Percentiles rank a stretch among this genome's conserved stretches.
phyloP scores from a whole-genome alignment of 1,284 basidiomycete genomes.

The Pascua sp. region DNA sequence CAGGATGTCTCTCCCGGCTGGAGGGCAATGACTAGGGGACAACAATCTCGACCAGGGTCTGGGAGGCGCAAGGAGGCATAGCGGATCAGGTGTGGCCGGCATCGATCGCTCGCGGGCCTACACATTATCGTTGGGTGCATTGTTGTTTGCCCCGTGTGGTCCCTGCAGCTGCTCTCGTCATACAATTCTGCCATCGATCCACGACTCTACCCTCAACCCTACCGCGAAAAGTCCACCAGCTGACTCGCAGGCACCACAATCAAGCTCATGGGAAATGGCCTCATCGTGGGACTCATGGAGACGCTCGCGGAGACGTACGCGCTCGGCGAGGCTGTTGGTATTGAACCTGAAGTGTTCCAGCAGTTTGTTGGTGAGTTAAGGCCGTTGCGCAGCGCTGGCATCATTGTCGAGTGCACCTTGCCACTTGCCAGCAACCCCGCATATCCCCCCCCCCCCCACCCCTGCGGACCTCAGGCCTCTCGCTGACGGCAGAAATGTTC shows the following conservation, averaged over 20 bases:
- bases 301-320: slow-evolving; percentile 39
- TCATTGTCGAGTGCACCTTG: no score
- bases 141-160: no score
- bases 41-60: background rate
- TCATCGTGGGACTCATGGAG: slow-evolving; percentile 40
- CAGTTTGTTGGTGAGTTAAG: slow-evolving; percentile 18
- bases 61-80: no score
- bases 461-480: no score
- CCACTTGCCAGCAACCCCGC: no score
- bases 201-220: background rate
- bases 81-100: no score
- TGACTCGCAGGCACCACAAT: slow-evolving; percentile 29
- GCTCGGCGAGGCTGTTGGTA: slow-evolving; percentile 32
- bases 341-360: slow-evolving; percentile 27
- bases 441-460: no score
- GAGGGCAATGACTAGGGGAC: background rate
- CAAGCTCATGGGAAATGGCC: slow-evolving; percentile 42
- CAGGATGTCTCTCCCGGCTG: background rate
- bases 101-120: no score
- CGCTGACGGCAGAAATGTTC: slow-evolving; percentile 24
- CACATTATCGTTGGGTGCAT: no score
- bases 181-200: no score
- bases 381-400: no score
- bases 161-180: background rate
- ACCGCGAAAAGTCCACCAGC: background rate